phyloP scores from a whole-genome alignment of 257 asterid species.

The Nicotiana knightiana region DNA sequence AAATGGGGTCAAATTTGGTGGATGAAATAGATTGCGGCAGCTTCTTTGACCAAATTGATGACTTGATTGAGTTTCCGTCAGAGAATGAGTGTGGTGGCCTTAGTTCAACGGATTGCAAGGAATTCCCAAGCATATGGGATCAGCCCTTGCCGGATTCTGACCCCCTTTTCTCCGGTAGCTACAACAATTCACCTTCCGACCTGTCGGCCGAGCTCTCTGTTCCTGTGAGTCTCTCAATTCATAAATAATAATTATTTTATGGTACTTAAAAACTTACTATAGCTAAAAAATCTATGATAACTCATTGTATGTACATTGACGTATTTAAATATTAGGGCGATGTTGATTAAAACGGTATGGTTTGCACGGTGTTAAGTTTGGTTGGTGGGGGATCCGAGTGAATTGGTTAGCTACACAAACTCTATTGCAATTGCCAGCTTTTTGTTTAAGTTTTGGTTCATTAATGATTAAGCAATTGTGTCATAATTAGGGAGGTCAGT shows the following conservation, averaged over 20 bases:
- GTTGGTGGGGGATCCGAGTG: no score
- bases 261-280: no score
- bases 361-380: not conserved
- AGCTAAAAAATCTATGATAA: no score
- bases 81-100: constrained; percentile 52
- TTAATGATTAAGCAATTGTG: not conserved
- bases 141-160: constrained; percentile 47
- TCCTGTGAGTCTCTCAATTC: constrained; percentile 51
- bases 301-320: no score
- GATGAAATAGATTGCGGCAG: constrained; percentile 76
- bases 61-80: constrained; percentile 76
- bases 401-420: no score
- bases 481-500: not conserved
- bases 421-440: not conserved
- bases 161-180: constrained; percentile 42
- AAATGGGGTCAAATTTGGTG: constrained; percentile 49
- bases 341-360: not conserved
- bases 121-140: constrained; percentile 65
- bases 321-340: no score
- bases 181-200: constrained; percentile 38
- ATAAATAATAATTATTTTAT: no score
- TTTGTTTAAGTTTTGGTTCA: not conserved
- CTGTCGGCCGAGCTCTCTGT: constrained; percentile 75
- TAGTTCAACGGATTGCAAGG: constrained; percentile 42
- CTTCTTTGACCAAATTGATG: constrained; percentile 91